These are phyloP conservation scores for Phlebiopsis gigantea DNA, from an alignment of 768 basidiomycete genomes.

Conservation along the genomic window DNA sequence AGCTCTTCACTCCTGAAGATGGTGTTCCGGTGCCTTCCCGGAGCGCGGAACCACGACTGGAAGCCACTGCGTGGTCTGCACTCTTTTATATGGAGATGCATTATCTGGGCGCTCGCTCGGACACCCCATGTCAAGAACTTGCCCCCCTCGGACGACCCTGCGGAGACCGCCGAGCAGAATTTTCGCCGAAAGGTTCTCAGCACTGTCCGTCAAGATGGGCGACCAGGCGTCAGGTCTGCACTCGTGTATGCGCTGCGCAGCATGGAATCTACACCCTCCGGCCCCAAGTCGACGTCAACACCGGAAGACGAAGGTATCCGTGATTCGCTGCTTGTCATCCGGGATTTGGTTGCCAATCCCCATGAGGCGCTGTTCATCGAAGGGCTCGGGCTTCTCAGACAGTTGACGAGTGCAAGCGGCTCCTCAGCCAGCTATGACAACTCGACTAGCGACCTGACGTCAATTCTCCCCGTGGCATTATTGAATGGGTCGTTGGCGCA, in stretches of 20 bases:
- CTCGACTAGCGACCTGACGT: neutral
- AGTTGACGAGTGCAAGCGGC: conserved; percentile 22
- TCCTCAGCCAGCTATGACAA: neutral
- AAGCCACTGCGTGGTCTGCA: neutral
- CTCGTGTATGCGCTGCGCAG: neutral
- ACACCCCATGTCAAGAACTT: neutral
- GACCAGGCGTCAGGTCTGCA: neutral
- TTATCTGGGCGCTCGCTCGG: neutral
- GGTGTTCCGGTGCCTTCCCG: neutral
- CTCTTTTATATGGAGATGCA: neutral
- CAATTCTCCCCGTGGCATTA: neutral
- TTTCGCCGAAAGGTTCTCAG: neutral
- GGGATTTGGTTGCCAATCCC: conserved; percentile 31
- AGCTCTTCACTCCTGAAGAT: neutral
- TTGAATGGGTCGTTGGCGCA: neutral
- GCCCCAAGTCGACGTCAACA: neutral
- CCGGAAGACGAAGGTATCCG: conserved; percentile 23
- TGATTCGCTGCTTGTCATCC: conserved; percentile 33
- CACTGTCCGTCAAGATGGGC: neutral
- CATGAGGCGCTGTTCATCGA: conserved; percentile 37
- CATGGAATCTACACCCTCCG: neutral
- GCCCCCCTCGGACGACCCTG: neutral
- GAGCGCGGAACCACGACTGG: neutral
- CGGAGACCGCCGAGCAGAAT: neutral
- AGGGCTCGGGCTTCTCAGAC: conserved; percentile 29